These are phyloP conservation scores for Glebionis coronaria DNA, from an alignment of 129 eudicot species.

Conservation along the genomic window DNA sequence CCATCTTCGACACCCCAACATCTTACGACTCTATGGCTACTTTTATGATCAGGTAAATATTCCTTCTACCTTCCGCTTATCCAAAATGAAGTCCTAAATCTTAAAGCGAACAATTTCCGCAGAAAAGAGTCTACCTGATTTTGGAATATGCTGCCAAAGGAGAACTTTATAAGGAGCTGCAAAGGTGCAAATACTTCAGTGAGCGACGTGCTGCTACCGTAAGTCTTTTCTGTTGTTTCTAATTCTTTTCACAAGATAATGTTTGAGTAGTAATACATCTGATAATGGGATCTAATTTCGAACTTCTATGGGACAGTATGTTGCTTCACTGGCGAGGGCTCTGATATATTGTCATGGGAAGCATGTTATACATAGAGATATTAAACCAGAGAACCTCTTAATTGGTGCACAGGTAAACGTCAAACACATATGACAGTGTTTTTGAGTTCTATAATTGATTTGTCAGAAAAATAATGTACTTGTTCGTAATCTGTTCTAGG, in stretches of 20 bases:
- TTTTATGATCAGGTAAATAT: conserved; percentile 66
- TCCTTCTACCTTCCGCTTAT: not conserved
- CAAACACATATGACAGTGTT: not conserved
- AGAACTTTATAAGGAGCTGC: conserved; percentile 79
- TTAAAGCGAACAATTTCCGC: conserved; percentile 19
- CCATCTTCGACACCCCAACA: conserved; percentile 81
- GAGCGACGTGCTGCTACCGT: conserved; percentile 82
- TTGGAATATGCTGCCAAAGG: conserved; percentile 83
- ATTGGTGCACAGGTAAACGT: conserved; percentile 79
- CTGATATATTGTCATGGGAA: conserved; percentile 93
- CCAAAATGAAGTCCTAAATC: not conserved
- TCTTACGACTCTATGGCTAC: conserved; percentile 75
- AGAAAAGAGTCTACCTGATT: conserved; percentile 85
- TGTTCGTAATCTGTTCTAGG: conserved; percentile 38
- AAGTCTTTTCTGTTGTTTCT: conserved; percentile 24
- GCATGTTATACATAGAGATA: conserved; percentile 95
- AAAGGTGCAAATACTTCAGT: conserved; percentile 71
- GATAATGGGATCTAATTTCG: not conserved
- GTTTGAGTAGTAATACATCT: no score
- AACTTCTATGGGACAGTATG: conserved; percentile 45
- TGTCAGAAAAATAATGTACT: not conserved
- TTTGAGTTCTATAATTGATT: not conserved
- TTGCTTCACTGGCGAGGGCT: conserved; percentile 92
- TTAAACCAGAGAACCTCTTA: conserved; percentile 91
- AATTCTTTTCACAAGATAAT: not conserved